phyloP scores from a whole-genome alignment of 2,329 filamentous ascomycete species.

The Colletotrichum euphorbiae region DNA sequence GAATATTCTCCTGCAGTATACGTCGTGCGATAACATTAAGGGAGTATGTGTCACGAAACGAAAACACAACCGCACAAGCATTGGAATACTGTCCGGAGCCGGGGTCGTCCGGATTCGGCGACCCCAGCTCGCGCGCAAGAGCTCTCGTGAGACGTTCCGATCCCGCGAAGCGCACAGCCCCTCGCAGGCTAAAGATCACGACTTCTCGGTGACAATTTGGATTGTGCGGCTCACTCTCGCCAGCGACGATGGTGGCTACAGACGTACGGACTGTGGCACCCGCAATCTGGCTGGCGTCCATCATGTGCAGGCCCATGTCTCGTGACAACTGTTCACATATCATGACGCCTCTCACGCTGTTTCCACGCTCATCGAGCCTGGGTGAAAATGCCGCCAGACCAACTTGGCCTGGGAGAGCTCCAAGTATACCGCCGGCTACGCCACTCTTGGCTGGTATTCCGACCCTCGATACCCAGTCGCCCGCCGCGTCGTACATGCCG shows the following conservation, averaged over 20 bases:
- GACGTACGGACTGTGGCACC: conserved; percentile 41
- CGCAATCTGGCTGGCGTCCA: conserved; percentile 33
- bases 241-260: conserved; percentile 47
- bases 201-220: conserved; percentile 46
- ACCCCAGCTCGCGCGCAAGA: conserved; percentile 45
- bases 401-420: conserved; percentile 54
- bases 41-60: conserved; percentile 49
- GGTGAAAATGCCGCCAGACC: conserved; percentile 66
- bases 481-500: conserved; percentile 65
- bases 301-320: conserved; percentile 47
- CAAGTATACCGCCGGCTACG: conserved; percentile 51
- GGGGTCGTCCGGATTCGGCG: conserved; percentile 42
- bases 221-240: conserved; percentile 43
- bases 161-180: conserved; percentile 50
- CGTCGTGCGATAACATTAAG: conserved; percentile 46
- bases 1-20: conserved; percentile 47
- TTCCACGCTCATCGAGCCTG: conserved; percentile 65
- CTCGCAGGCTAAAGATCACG: conserved; percentile 48
- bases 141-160: conserved; percentile 49
- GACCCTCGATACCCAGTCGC: conserved; percentile 71
- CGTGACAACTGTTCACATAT: conserved; percentile 56
- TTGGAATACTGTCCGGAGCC: conserved; percentile 43
- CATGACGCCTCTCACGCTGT: conserved; percentile 54
- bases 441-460: conserved; percentile 64
- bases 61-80: conserved; percentile 49